phyloP scores from a whole-genome alignment of 2,329 filamentous ascomycete species.

The Fusarium torulosum region DNA sequence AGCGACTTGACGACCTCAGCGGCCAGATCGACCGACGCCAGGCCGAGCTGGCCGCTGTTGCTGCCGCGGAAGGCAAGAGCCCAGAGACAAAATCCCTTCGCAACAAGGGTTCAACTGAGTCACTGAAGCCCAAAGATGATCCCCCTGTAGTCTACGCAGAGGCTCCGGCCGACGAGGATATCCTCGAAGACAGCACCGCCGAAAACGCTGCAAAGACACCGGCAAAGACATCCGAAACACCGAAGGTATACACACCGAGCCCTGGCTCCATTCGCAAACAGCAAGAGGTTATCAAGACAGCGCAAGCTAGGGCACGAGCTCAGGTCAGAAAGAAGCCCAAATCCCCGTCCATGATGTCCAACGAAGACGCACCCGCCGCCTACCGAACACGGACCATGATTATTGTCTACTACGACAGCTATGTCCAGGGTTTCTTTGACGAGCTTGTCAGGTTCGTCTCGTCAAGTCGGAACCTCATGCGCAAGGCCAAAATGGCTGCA shows the following conservation, averaged over 20 bases:
- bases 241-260: constrained; percentile 39
- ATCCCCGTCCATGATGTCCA: constrained; percentile 65
- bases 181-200: constrained; percentile 38
- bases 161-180: constrained; percentile 22
- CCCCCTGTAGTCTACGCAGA: constrained; percentile 41
- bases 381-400: constrained; percentile 81
- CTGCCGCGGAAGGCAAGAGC: constrained; percentile 46
- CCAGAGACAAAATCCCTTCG: constrained; percentile 58
- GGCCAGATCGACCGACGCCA: constrained; percentile 72
- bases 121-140: constrained; percentile 63
- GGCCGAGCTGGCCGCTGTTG: constrained; percentile 67
- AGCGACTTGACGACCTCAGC: constrained; percentile 70
- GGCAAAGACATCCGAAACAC: constrained; percentile 48
- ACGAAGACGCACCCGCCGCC: constrained; percentile 62
- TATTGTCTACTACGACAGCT: constrained; percentile 92
- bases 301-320: constrained; percentile 57
- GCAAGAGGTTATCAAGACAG: constrained; percentile 60
- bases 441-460: constrained; percentile 85
- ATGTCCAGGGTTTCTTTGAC: constrained; percentile 86
- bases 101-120: constrained; percentile 67
- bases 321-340: constrained; percentile 64
- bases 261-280: constrained; percentile 53
- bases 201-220: constrained; percentile 25
- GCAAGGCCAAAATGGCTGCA: constrained; percentile 88
- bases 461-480: constrained; percentile 82